Percentiles rank a stretch among this genome's conserved stretches.
Evolutionary conservation across 257 asterid genomes (phyloP).

Genomic region (Nicotiana benthamiana): DNA sequence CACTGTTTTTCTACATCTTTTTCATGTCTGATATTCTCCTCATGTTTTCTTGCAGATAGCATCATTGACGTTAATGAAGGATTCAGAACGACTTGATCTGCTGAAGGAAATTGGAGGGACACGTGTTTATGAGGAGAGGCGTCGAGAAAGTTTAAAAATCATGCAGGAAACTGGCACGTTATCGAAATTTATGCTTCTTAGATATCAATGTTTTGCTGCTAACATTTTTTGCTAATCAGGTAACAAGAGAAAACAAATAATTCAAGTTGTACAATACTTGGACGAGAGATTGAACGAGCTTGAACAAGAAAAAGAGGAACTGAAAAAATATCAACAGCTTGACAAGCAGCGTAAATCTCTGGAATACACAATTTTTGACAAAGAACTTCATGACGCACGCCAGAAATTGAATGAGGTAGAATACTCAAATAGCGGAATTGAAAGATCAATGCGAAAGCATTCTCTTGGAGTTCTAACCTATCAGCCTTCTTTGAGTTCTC

Average conservation of each 20-base stretch:
- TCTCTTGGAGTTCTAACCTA: neutral
- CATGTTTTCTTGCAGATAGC: constrained; percentile 59
- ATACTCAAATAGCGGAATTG: neutral
- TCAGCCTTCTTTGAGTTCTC: neutral
- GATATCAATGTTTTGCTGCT: constrained; percentile 12
- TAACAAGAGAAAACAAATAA: constrained; percentile 86
- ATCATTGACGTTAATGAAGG: constrained; percentile 89
- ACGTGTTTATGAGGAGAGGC: constrained; percentile 97
- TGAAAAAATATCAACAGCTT: constrained; percentile 84
- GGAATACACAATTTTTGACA: constrained; percentile 85
- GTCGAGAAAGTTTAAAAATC: constrained; percentile 95
- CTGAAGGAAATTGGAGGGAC: constrained; percentile 99
- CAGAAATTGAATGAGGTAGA: constrained; percentile 69
- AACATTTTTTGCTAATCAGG: constrained; percentile 43
- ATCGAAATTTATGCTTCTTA: constrained; percentile 15
- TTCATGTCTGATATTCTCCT: neutral
- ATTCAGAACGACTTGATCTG: constrained; percentile 89
- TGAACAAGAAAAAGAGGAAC: constrained; percentile 97
- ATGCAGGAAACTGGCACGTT: constrained; percentile 92
- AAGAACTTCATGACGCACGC: constrained; percentile 91
- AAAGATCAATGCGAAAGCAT: neutral
- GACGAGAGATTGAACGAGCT: constrained; percentile 95
- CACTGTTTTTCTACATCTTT: neutral
- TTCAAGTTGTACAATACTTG: constrained; percentile 96
- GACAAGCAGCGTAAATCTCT: constrained; percentile 90